Percentiles rank a stretch among this genome's conserved stretches.
phyloP scores from a whole-genome alignment of 2,329 filamentous ascomycete genomes.

The Trichophyton verrucosum region DNA sequence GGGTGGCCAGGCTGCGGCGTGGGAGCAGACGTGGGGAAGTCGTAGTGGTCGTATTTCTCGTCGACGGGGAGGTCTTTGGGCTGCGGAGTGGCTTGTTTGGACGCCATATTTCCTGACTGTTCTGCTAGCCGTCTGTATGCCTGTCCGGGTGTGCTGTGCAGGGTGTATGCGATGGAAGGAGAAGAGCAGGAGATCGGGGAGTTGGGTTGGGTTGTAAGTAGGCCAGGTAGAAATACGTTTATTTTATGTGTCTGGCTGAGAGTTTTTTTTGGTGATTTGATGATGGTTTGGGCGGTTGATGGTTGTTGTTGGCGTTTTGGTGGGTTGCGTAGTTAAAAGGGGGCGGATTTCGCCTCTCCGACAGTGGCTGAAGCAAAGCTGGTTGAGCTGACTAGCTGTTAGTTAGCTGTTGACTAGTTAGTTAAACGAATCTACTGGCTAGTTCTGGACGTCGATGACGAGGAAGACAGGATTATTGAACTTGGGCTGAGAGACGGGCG shows the following conservation, averaged over 20 bases:
- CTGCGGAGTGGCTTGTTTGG: constrained; percentile 10
- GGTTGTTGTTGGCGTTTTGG: background rate
- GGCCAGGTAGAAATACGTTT: too few species aligned
- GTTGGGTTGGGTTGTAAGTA: too few species aligned
- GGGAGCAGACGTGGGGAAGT: constrained; percentile 71
- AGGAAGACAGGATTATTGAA: too few species aligned
- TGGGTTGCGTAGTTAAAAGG: background rate
- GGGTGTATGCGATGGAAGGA: background rate
- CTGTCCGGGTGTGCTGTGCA: background rate
- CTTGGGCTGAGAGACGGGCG: too few species aligned
- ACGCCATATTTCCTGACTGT: constrained; percentile 3
- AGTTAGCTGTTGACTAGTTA: too few species aligned
- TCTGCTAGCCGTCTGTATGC: background rate
- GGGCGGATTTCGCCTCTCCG: background rate
- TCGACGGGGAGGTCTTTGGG: constrained; percentile 46
- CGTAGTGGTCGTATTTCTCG: constrained; percentile 91
- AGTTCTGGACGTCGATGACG: too few species aligned
- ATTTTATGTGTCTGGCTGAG: too few species aligned
- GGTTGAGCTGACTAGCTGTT: too few species aligned
- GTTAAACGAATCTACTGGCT: too few species aligned
- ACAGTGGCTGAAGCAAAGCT: too few species aligned
- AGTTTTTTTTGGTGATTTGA: background rate
- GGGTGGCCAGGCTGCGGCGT: constrained; percentile 64
- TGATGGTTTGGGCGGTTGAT: background rate
- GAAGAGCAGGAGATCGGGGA: background rate